These are phyloP conservation scores for Pelomyxa schiedti DNA, from an alignment of 78 protist species.

Conservation along the genomic window DNA sequence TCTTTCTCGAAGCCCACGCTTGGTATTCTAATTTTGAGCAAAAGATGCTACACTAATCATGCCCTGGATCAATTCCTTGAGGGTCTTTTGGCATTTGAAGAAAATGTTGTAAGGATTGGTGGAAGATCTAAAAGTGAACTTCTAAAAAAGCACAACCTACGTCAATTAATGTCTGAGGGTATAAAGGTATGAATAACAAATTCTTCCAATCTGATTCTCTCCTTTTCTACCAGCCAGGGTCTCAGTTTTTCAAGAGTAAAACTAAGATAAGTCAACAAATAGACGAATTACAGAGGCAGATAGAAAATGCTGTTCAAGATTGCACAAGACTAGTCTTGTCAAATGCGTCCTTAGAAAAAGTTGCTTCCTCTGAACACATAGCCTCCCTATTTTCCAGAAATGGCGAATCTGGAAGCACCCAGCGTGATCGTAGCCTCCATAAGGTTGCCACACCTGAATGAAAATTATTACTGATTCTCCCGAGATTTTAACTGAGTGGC, in stretches of 20 bases:
- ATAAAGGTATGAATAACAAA: neutral
- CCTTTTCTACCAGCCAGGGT: neutral
- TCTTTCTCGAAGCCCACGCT: neutral
- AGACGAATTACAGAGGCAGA: neutral
- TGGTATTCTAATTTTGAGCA: neutral
- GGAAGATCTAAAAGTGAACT: constrained; percentile 15
- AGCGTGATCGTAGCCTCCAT: too few species aligned
- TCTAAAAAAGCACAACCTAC: constrained; percentile 1
- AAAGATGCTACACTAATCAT: constrained; percentile 36
- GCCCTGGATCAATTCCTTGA: constrained; percentile 60
- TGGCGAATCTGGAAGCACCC: too few species aligned
- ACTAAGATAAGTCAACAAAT: neutral
- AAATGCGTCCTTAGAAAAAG: too few species aligned
- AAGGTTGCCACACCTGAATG: too few species aligned
- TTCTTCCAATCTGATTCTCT: neutral
- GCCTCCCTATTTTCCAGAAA: too few species aligned
- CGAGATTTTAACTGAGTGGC: too few species aligned
- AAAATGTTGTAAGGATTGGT: constrained; percentile 28
- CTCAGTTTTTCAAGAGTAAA: neutral
- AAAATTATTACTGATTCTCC: too few species aligned
- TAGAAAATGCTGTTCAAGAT: neutral
- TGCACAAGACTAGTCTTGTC: neutral
- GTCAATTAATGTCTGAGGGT: neutral
- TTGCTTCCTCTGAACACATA: too few species aligned
- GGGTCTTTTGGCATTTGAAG: constrained; percentile 16